Evolutionary conservation across 441 rosid genomes (phyloP).

Genomic region (Jatropha multifida): DNA sequence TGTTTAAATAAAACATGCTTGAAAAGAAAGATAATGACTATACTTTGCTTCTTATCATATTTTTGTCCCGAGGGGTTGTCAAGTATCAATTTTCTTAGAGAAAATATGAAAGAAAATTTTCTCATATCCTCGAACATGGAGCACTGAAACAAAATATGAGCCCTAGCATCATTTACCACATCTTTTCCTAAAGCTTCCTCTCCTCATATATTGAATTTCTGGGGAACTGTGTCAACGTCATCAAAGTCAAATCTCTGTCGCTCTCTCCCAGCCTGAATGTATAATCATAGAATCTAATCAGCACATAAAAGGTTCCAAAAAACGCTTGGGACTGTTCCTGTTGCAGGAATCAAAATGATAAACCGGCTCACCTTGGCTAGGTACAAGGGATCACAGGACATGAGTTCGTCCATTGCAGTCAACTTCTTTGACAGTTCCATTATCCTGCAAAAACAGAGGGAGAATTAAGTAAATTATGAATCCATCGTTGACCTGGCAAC

Average conservation of each 20-base stretch:
- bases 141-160: constrained; percentile 4
- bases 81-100: not conserved
- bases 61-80: not conserved
- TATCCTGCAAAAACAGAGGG: constrained; percentile 49
- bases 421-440: constrained; percentile 86
- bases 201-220: constrained; percentile 67
- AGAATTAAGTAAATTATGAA: not conserved
- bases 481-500: not conserved
- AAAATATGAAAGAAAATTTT: not conserved
- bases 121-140: constrained; percentile 18
- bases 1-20: not conserved
- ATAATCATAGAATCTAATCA: constrained; percentile 10
- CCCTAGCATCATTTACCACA: constrained; percentile 13
- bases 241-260: constrained; percentile 89
- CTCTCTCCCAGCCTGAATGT: constrained; percentile 74
- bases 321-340: not conserved
- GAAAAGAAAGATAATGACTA: not conserved
- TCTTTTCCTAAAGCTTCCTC: constrained; percentile 2
- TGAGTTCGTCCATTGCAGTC: constrained; percentile 66
- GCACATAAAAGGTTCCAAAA: constrained; percentile 4
- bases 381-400: constrained; percentile 81
- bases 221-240: constrained; percentile 90
- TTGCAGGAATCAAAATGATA: constrained; percentile 5
- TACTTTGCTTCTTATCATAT: not conserved
- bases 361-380: constrained; percentile 57